Evolutionary conservation across 768 basidiomycete genomes (phyloP).

Genomic region (Mycena filopes): DNA sequence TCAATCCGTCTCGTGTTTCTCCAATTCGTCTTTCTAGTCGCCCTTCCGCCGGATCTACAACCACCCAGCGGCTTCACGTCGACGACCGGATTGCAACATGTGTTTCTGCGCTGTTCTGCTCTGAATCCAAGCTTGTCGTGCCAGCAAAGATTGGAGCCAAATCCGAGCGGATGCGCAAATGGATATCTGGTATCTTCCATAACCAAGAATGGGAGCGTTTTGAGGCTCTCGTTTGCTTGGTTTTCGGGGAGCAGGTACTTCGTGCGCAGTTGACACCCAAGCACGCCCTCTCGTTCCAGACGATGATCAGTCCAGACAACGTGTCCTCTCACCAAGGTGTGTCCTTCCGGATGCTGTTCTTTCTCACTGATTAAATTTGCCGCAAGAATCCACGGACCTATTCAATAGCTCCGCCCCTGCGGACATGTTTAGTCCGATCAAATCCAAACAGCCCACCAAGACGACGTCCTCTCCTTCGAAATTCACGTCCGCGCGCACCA

Average conservation of each 20-base stretch:
- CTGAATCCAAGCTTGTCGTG: not conserved
- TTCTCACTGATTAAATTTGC: not conserved
- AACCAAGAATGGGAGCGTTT: slow-evolving; percentile 24
- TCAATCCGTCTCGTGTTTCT: slow-evolving; percentile 2
- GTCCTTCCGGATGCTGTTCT: too few relatives aligned
- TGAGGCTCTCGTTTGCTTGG: not conserved
- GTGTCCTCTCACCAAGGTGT: not conserved
- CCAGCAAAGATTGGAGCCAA: not conserved
- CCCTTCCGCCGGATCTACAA: fast-evolving
- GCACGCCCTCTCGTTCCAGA: not conserved
- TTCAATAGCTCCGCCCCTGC: not conserved
- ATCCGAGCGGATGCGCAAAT: not conserved
- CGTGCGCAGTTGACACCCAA: not conserved
- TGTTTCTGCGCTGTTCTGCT: not conserved
- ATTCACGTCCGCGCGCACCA: not conserved
- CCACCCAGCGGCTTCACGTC: not conserved
- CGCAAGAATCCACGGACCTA: not conserved
- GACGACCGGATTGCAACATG: not conserved
- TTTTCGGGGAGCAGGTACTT: not conserved
- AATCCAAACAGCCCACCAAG: not conserved
- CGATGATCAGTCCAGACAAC: not conserved
- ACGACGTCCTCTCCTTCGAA: not conserved
- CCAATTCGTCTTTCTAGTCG: not conserved
- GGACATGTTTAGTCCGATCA: not conserved
- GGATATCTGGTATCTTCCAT: slow-evolving; percentile 7